Percentiles rank a stretch among this genome's conserved stretches.
These are phyloP conservation scores for Phaeosphaeria sp. DNA, from an alignment of 2,329 filamentous ascomycete genomes.

Conservation along the genomic window DNA sequence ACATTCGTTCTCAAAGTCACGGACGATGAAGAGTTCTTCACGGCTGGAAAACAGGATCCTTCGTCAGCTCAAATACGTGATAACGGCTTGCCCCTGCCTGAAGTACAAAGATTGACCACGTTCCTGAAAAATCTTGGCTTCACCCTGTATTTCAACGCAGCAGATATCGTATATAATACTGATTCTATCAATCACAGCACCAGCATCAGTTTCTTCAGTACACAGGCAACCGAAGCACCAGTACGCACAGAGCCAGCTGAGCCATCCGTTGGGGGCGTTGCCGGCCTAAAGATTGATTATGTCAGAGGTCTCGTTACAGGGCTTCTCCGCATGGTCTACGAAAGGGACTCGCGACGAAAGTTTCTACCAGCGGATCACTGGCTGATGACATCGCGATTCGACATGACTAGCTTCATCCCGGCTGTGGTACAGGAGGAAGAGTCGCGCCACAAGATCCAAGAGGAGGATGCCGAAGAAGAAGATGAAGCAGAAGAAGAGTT, in stretches of 20 bases:
- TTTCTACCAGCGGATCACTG: slow-evolving; percentile 88
- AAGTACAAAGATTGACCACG: slow-evolving; percentile 75
- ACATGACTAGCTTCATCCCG: slow-evolving; percentile 86
- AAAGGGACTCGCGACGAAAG: slow-evolving; percentile 85
- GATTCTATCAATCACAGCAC: slow-evolving; percentile 56
- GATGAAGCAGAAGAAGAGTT: slow-evolving; percentile 50
- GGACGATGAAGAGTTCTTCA: slow-evolving; percentile 95
- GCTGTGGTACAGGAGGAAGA: slow-evolving; percentile 90
- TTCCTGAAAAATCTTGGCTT: slow-evolving; percentile 94
- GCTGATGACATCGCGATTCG: slow-evolving; percentile 88
- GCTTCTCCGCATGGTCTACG: slow-evolving; percentile 86
- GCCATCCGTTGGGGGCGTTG: slow-evolving; percentile 64
- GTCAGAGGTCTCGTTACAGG: slow-evolving; percentile 81
- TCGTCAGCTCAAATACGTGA: slow-evolving; percentile 50
- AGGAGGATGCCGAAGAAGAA: slow-evolving; percentile 65
- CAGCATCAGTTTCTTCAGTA: slow-evolving; percentile 45
- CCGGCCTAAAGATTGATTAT: slow-evolving; percentile 77
- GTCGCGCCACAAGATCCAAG: slow-evolving; percentile 70
- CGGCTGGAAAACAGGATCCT: slow-evolving; percentile 52
- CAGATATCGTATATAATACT: slow-evolving; percentile 62
- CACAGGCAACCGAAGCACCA: slow-evolving; percentile 26
- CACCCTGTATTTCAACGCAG: slow-evolving; percentile 82
- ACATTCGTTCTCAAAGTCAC: slow-evolving; percentile 90
- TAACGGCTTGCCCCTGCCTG: slow-evolving; percentile 72
- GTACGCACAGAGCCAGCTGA: slow-evolving; percentile 37